These are phyloP conservation scores for Phlyctochytrium arcticum DNA, from an alignment of 192 early-diverging fungal species.

Conservation along the genomic window DNA sequence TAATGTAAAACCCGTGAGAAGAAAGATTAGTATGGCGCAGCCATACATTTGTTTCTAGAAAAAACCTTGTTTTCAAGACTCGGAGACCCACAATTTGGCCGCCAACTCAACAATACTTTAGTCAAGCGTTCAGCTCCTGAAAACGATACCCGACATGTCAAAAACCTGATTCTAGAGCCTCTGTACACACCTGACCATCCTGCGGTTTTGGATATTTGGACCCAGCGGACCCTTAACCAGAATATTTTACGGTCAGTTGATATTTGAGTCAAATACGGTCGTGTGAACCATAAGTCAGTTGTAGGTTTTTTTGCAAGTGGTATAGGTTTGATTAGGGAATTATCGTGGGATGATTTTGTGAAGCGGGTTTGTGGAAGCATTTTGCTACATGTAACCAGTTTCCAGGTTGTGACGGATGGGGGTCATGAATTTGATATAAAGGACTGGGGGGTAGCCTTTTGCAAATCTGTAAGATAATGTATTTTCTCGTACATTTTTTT, in stretches of 20 bases:
- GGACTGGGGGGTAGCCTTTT: too few relatives aligned
- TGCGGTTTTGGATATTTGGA: too few relatives aligned
- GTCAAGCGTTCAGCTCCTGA: conserved; percentile 63
- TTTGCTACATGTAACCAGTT: conserved; percentile 56
- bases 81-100: conserved; percentile 21
- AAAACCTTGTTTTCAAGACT: too few relatives aligned
- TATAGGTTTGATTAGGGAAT: conserved; percentile 78
- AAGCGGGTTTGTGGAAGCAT: conserved; percentile 59
- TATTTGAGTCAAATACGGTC: conserved; percentile 68
- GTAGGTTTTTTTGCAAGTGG: conserved; percentile 78
- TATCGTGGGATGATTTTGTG: conserved; percentile 49
- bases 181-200: too few relatives aligned
- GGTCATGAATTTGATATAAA: too few relatives aligned
- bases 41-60: too few relatives aligned
- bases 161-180: too few relatives aligned
- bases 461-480: too few relatives aligned
- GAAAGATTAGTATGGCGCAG: too few relatives aligned
- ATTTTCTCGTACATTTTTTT: too few relatives aligned
- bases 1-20: too few relatives aligned
- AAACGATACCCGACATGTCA: conserved; percentile 60
- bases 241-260: conserved; percentile 70
- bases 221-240: conserved; percentile 72
- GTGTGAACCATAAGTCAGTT: conserved; percentile 79
- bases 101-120: conserved; percentile 21
- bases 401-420: conserved; percentile 57